Conservation (phyloP, 129 eudicot species). For the Escallonia rubra region DNA sequence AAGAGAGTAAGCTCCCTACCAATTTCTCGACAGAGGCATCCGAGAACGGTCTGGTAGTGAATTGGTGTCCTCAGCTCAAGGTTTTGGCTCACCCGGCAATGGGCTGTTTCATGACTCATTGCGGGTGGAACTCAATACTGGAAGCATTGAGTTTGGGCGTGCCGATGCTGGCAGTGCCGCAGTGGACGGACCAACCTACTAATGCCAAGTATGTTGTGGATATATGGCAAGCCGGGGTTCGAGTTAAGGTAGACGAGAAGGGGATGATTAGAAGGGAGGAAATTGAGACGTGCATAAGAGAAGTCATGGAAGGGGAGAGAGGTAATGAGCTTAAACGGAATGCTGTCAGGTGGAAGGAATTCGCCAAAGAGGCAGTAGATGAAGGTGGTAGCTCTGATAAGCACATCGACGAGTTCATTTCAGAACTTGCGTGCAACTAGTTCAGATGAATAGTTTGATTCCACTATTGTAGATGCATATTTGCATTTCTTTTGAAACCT, state of each 20-base stretch:
- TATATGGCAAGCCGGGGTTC: conserved; percentile 13
- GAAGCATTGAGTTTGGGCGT: conserved; percentile 15
- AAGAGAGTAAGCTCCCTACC: background rate
- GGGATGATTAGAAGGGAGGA: conserved; percentile 13
- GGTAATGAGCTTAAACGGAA: conserved; percentile 5
- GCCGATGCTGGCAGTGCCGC: conserved; percentile 15
- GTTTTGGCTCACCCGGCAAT: conserved; percentile 16
- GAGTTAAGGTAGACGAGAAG: background rate
- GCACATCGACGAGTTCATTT: background rate
- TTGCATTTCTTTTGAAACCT: too few species aligned
- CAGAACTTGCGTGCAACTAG: too few species aligned
- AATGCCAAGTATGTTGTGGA: conserved; percentile 18
- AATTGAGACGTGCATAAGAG: conserved; percentile 12
- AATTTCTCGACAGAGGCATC: background rate
- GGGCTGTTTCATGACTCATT: conserved; percentile 27
- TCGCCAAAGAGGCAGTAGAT: background rate
- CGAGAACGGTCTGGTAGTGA: conserved; percentile 19
- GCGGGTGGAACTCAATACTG: conserved; percentile 25
- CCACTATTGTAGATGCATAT: too few species aligned
- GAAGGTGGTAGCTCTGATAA: conserved; percentile 1
- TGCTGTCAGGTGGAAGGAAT: background rate
- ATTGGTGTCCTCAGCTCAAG: conserved; percentile 17
- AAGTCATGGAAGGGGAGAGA: conserved; percentile 9
- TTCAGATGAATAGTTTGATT: too few species aligned
- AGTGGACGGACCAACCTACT: conserved; percentile 22